phyloP scores from a whole-genome alignment of 2,329 filamentous ascomycete genomes.

The Laburnicola sp. region DNA sequence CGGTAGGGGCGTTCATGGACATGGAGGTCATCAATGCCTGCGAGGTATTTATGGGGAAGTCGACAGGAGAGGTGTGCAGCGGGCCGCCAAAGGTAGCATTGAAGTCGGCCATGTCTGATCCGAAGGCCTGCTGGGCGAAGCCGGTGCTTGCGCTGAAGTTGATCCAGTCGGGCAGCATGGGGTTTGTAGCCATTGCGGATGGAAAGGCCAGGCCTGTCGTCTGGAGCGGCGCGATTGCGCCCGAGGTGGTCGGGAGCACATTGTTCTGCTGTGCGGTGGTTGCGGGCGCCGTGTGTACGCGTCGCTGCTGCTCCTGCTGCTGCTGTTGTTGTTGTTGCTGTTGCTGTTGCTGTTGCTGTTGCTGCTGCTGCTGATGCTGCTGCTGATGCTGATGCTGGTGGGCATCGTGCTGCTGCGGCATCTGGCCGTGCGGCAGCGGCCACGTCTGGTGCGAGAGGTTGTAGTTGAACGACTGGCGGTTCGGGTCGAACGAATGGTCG shows the following conservation, averaged over 20 bases:
- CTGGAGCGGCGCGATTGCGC: slow-evolving; percentile 40
- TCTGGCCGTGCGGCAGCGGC: slow-evolving; percentile 43
- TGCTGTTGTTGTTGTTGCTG: too few species aligned
- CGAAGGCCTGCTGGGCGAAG: slow-evolving; percentile 36
- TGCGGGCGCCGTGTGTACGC: slow-evolving; percentile 32
- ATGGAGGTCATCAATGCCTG: slow-evolving; percentile 47
- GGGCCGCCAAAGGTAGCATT: slow-evolving; percentile 45
- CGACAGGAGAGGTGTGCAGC: slow-evolving; percentile 52
- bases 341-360: slow-evolving; percentile 13
- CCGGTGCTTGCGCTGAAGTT: slow-evolving; percentile 43
- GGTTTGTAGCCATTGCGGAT: slow-evolving; percentile 40
- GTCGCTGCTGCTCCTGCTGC: slow-evolving; percentile 31
- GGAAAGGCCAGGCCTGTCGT: slow-evolving; percentile 38
- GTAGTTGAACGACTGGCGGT: slow-evolving; percentile 36
- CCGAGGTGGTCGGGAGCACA: slow-evolving; percentile 27
- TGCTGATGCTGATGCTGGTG: slow-evolving; percentile 20
- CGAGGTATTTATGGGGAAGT: slow-evolving; percentile 50
- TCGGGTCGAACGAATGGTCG: slow-evolving; percentile 44
- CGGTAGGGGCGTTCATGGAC: slow-evolving; percentile 45
- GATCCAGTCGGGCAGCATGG: slow-evolving; percentile 49
- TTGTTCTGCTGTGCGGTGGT: slow-evolving; percentile 24
- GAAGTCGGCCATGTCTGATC: slow-evolving; percentile 42
- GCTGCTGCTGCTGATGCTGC: slow-evolving; percentile 22
- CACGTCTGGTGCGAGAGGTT: slow-evolving; percentile 37
- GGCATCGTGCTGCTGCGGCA: slow-evolving; percentile 34